These are phyloP conservation scores for Yamadazyma blattariae DNA, from an alignment of 1,139 yeast species.

Conservation along the genomic window DNA sequence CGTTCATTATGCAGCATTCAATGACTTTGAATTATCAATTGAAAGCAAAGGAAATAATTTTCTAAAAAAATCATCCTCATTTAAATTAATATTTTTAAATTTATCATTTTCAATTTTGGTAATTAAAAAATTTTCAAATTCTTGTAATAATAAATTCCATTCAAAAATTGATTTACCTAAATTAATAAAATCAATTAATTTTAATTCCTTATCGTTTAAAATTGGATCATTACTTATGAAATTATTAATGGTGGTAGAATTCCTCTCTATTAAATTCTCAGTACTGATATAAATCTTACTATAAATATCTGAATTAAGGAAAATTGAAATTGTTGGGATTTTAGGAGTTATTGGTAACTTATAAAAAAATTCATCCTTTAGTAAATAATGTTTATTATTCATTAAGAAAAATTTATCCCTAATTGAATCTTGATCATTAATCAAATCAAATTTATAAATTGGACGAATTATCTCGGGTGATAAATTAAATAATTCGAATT, in stretches of 20 bases:
- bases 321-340: slow-evolving; percentile 37
- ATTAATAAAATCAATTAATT: slow-evolving; percentile 18
- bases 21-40: slow-evolving; percentile 32
- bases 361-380: slow-evolving; percentile 7
- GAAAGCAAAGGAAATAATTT: slow-evolving; percentile 41
- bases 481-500: slow-evolving; percentile 22
- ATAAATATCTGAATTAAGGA: slow-evolving; percentile 28
- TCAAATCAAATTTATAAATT: slow-evolving; percentile 45
- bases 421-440: slow-evolving; percentile 42
- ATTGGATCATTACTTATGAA: neutral
- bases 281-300: slow-evolving; percentile 31
- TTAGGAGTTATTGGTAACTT: slow-evolving; percentile 24
- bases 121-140: slow-evolving; percentile 56
- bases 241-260: slow-evolving; percentile 12
- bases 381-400: slow-evolving; percentile 14
- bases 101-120: slow-evolving; percentile 36
- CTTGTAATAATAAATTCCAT: slow-evolving; percentile 55
- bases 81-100: slow-evolving; percentile 20
- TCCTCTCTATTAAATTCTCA: slow-evolving; percentile 22
- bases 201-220: neutral
- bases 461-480: slow-evolving; percentile 51
- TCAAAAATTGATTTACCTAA: slow-evolving; percentile 68
- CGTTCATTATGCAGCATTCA: slow-evolving; percentile 37
- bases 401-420: slow-evolving; percentile 28
- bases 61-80: slow-evolving; percentile 36